Base-by-base conservation (phyloP, 108 stramenopile genomes). In the Aurantiochytrium sp. region DNA sequence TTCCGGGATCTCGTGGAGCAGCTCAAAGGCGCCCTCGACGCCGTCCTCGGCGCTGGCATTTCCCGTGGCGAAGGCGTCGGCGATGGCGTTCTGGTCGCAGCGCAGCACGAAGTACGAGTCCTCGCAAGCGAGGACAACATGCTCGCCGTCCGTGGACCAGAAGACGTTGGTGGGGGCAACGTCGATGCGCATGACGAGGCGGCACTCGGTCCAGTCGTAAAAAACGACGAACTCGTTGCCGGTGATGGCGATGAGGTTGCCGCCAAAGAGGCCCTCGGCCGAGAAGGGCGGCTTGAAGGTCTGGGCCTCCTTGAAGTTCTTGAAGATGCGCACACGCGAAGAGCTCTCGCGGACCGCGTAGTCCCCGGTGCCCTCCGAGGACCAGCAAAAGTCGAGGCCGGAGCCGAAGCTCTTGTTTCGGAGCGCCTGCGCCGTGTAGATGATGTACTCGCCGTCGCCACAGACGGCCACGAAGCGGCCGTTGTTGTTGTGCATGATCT, bases 401-500 rank as follows among this genome's bases (percentile, higher is more conserved):
- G 96, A 94, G 22, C 99, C 99, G 89, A 98, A 99, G 27, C 97
- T 95, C 91, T 98, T 98, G 95, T 97, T 97, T 55, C 98, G 90
- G 53, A 99, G 94, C 19, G 97, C 97, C 92, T 97, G 96, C 30
- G 97, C 92, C 6, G 99, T 99, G 92, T 99, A 99, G 88, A 99
- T 98, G 89, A 99, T 98, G 92, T 97, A 99, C 91, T 99, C 99
- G n/a, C 97, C 97, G 91, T 99, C 99, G 27, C 98, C 99, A 85
- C 97, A 97, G 10, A 98, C 98, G 69, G 96, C 95, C 54, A 98
- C 90, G 91, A 99, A 99, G 45, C 97, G 96, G 17, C 99, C 99
- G 87, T 99, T 99, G 94, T 97, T 97, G 92, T 99, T 99, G 94
- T 99, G 99, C 89, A 89, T 91, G 22, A 99, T 92, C 85, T 90